Conservation (phyloP, 495 filamentous ascomycete genomes). For the Daldinia loculata region DNA sequence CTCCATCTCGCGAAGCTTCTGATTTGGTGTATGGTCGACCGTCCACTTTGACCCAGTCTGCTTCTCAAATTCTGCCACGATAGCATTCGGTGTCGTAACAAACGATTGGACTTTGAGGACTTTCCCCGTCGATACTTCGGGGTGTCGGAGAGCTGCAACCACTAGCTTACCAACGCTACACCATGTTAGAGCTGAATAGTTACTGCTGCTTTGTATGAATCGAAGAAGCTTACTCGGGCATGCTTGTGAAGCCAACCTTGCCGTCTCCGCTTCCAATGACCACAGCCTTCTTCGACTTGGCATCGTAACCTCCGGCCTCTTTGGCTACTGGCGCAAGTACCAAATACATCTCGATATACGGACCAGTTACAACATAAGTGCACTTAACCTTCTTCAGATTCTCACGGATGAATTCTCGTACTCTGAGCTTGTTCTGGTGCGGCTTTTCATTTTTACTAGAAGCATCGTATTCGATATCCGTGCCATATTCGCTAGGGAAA, state of each 20-base stretch:
- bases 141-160: slow-evolving; percentile 64
- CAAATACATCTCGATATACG: slow-evolving; percentile 74
- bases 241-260: slow-evolving; percentile 69
- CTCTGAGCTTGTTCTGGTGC: slow-evolving; percentile 74
- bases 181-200: background rate
- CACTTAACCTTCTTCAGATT: slow-evolving; percentile 62
- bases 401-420: slow-evolving; percentile 65
- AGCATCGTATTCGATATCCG: slow-evolving; percentile 72
- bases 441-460: slow-evolving; percentile 68
- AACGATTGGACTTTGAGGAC: slow-evolving; percentile 76
- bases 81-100: slow-evolving; percentile 67
- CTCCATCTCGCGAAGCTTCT: slow-evolving; percentile 62
- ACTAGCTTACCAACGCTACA: slow-evolving; percentile 72
- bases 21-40: slow-evolving; percentile 62
- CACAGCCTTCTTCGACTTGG: slow-evolving; percentile 63
- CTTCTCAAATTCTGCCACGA: slow-evolving; percentile 70
- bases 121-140: slow-evolving; percentile 60
- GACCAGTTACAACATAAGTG: slow-evolving; percentile 75
- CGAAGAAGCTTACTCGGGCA: slow-evolving; percentile 66
- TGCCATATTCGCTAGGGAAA: slow-evolving; percentile 78
- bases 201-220: background rate
- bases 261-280: slow-evolving; percentile 65
- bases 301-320: slow-evolving; percentile 63
- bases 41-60: slow-evolving; percentile 67
- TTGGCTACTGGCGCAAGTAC: slow-evolving; percentile 46